A percentile compares a stretch with the other conserved stretches of the same genome.
Evolutionary conservation across 2,329 filamentous ascomycete genomes (phyloP).

Genomic region (Aquanectria penicillioides): DNA sequence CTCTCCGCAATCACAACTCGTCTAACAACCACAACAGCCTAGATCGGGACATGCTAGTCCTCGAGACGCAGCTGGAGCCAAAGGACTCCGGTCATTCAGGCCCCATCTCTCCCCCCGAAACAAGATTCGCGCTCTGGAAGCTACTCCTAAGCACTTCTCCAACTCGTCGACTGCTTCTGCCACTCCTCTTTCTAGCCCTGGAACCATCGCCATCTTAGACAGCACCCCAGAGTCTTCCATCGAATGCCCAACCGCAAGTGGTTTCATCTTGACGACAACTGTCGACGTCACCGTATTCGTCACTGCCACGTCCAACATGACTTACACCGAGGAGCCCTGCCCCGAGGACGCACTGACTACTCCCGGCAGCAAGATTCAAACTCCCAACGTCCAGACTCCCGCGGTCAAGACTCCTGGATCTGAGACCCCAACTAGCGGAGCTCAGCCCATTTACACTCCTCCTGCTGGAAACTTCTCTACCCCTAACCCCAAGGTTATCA

Average conservation of each 20-base stretch:
- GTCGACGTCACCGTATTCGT: constrained; percentile 49
- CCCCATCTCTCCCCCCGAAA: background rate
- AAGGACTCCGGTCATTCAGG: constrained; percentile 1
- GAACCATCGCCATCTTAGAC: background rate
- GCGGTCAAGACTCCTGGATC: background rate
- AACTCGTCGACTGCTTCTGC: constrained; percentile 27
- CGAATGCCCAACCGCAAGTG: constrained; percentile 37
- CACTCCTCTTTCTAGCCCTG: constrained; percentile 5
- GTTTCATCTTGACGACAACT: constrained; percentile 45
- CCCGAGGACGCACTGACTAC: constrained; percentile 23
- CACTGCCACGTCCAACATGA: constrained; percentile 40
- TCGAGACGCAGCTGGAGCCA: background rate
- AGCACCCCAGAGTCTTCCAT: constrained; percentile 18
- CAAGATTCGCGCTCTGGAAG: constrained; percentile 7
- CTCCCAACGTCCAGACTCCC: background rate
- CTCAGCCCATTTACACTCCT: background rate
- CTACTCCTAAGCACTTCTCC: constrained; percentile 2
- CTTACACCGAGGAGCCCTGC: constrained; percentile 10
- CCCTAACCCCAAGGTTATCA: background rate
- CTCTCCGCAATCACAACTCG: background rate
- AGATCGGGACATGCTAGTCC: background rate
- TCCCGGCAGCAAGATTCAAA: constrained; percentile 5
- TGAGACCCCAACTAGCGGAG: background rate
- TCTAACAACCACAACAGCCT: constrained; percentile 25
- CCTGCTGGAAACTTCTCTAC: background rate